Base-by-base conservation (phyloP, 768 basidiomycete genomes). In the Gelatoporia subvermispora region DNA sequence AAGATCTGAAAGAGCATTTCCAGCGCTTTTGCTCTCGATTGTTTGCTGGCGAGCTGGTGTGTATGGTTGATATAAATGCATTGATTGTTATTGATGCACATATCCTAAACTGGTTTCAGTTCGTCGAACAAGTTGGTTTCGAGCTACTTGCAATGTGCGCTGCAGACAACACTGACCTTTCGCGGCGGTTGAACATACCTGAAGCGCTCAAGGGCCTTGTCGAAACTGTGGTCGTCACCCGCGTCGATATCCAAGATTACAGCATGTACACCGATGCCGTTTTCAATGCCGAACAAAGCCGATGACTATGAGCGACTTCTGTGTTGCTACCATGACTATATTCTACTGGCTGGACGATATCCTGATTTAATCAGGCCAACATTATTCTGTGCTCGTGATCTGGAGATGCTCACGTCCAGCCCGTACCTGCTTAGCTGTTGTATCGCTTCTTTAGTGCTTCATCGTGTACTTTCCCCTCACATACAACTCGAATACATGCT, bases 61-160 rank as follows among this genome's bases (percentile, higher is more conserved):
- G 54, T 46, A 10, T 9, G 8, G 8, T 38, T 8, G 11, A 1
- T 22, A 76, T 59, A 0, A 35, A 15, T 3, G 3, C 23, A 7
- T 36, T 17, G 20, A 13, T 18, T 11, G 42, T 17, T 13, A 34
- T 2, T 8, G 24, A 16, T 20, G 28, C 28, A n/a, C 23, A 31
- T 17, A 41, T n/a, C 23, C 16, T 18, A 17, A 13, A n/a, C n/a
- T n/a, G n/a, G n/a, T n/a, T 43, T 8, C 51, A 87, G 85, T 85
- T 84, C 59, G 68, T 85, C 24, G 72, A 75, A 7, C 72, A 78
- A 54, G 72, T 72, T 20, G 78, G 77, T 8, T 56, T 63, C 11
- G 73, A 76, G 44, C 66, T 80, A n/a, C 70, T 83, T 23, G 81
- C 75, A 3, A 73, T 85, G 52, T 83, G 77, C 50, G 76, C 81